Base-by-base conservation (phyloP, 1,284 basidiomycete species). In the Ustilago hordei region DNA sequence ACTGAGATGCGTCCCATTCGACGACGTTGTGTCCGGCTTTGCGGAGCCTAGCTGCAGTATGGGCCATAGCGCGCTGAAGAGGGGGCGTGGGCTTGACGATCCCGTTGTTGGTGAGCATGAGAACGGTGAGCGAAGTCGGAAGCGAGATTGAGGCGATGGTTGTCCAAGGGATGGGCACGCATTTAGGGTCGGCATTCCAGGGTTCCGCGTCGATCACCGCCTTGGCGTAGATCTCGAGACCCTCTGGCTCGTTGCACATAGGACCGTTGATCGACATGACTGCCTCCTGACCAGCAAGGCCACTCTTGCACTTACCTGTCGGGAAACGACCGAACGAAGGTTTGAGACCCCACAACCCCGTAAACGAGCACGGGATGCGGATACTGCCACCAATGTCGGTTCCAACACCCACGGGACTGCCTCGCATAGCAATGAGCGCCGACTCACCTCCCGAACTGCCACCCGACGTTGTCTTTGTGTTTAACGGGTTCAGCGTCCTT, bases 1-100 rank as follows among this genome's bases (percentile, higher is more conserved):
- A 35, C n/a, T 38, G 19, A 17, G 68, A 68, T 0, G 70, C 65
- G 47, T 82, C 80, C 90, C 90, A 91, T 68, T 88, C 81, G 45
- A 88, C 78, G 5, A 89, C 88, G 81, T 89, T 88, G 83, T 94
- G 92, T 0, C 93, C 93, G 8, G 91, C 91, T 4, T 87, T 88
- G 38, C 89, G 78, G 31, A 95, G 87, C 0, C 91, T 91, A 1
- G 87, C 85, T 81, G 90, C 90, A 1, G 89, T 88, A 64, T 87
- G 88, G 74, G 90, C 87, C 47, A 95, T 86, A 0, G 90, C 93
- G 39, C 93, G 88, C 17, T 83, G 86, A 19, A 94, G 86, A 0
- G 93, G 92, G 0, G 93, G 93, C 66, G 92, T 90, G 2, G 93
- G 93, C n/a, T 87, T 83, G 11, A 90, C 86, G 12, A 89, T 69